phyloP scores from a whole-genome alignment of 139 green algal species.

The Diplosphaera chodatii region DNA sequence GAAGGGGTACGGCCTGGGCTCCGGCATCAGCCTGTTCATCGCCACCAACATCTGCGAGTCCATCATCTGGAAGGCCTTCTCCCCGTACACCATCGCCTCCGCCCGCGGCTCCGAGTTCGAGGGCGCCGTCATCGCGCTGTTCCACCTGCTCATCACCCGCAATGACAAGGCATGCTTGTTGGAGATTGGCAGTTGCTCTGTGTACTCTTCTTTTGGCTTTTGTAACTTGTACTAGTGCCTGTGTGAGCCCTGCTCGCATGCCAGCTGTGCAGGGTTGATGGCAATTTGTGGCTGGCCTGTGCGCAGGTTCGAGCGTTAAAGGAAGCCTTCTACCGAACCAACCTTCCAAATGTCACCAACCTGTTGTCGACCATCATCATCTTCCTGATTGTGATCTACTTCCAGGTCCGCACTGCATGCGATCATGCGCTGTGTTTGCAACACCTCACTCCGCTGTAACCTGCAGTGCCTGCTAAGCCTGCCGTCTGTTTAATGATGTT shows the following conservation, averaged over 20 bases:
- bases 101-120: constrained; percentile 94
- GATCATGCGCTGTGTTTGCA: background rate
- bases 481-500: too few species aligned
- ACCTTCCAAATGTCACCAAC: constrained; percentile 97
- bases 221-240: too few species aligned
- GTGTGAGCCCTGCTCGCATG: too few species aligned
- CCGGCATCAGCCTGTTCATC: constrained; percentile 99
- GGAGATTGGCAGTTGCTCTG: background rate
- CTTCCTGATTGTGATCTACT: constrained; percentile 98
- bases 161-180: constrained; percentile 74
- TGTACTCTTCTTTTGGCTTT: too few species aligned
- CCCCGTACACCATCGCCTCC: constrained; percentile 66
- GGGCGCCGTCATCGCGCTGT: constrained; percentile 93
- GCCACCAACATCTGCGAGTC: constrained; percentile 99
- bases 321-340: constrained; percentile 96
- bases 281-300: too few species aligned
- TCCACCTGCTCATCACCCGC: constrained; percentile 93
- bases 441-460: too few species aligned
- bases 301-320: constrained; percentile 69
- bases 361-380: constrained; percentile 92
- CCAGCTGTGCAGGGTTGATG: too few species aligned
- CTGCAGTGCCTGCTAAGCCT: too few species aligned
- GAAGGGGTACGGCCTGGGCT: constrained; percentile 96
- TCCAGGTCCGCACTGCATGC: constrained; percentile 83
- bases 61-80: constrained; percentile 99